Conservation (phyloP, 768 basidiomycete genomes). For the Boletus insuetus region DNA sequence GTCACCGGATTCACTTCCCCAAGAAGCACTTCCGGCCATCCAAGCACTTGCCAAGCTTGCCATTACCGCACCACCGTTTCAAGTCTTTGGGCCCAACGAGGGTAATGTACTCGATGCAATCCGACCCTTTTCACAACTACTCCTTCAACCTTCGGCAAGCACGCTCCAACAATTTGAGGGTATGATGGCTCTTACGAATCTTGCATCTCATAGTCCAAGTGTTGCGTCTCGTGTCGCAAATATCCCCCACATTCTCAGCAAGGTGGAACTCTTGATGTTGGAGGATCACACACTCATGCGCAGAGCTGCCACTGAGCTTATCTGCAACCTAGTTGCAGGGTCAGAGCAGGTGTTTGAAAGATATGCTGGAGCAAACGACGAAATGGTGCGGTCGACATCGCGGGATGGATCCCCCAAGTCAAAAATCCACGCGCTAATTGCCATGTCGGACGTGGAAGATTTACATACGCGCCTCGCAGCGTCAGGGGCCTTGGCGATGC, state of each 20-base stretch:
- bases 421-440: conserved; percentile 78
- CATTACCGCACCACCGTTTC: conserved; percentile 87
- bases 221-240: conserved; percentile 66
- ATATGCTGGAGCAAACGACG: conserved; percentile 51
- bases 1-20: conserved; percentile 22
- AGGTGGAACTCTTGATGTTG: conserved; percentile 69
- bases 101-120: conserved; percentile 80
- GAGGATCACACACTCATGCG: conserved; percentile 83
- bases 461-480: conserved; percentile 84
- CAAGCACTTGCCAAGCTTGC: conserved; percentile 92
- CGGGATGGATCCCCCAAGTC: conserved; percentile 38
- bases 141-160: conserved; percentile 65
- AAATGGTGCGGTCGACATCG: conserved; percentile 43
- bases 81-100: conserved; percentile 86
- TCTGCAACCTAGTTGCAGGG: conserved; percentile 86
- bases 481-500: conserved; percentile 81
- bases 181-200: conserved; percentile 94
- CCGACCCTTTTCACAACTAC: conserved; percentile 70
- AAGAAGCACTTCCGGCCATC: conserved; percentile 50
- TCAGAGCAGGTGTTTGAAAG: conserved; percentile 73
- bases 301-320: conserved; percentile 84
- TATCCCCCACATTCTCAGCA: conserved; percentile 56
- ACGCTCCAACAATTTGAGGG: conserved; percentile 88
- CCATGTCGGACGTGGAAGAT: conserved; percentile 86
- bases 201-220: conserved; percentile 73